Base-by-base conservation (phyloP, 768 basidiomycete genomes). In the Saitozyma sp. region DNA sequence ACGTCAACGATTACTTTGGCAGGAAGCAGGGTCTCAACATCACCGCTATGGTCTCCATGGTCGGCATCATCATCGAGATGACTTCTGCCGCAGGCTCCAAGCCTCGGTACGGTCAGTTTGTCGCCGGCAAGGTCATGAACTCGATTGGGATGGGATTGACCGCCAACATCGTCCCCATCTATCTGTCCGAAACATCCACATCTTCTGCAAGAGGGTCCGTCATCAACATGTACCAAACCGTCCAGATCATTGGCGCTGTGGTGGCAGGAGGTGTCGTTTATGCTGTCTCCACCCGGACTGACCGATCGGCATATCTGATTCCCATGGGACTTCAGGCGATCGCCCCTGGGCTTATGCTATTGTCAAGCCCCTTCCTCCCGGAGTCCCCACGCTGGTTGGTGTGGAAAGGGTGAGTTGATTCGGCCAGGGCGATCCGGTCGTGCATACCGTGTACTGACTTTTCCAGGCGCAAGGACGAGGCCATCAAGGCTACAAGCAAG, bases 181-280 rank as follows among this genome's bases (percentile, higher is more conserved):
- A 69, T 42, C 60, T 62, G 5, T 62, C 69, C 0, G 66, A 70
- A 37, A 61, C 54, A 6, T 53, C 66, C 1, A 48, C 53, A 7
- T 39, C 66, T 6, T 53, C 59, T 0, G 54, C 53, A 17, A 55
- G 71, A 54, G 71, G 68, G 5, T 54, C 59, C 41, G 59, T 60
- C 19, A 67, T 72, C 58, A 65, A 57, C 59, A 41, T 67, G 46
- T 72, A 72, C 59, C 63, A 70, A 50, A 63, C 57, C 29, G 53
- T 72, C 39, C 70, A 71, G 57, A 68, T 69, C 54, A 50, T 68
- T 54, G 73, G 73, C 58, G 63, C 66, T 20, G 63, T 74, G 29
- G n/a, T 68, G n/a, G 64, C 68, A 1, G 59, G 68, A 13, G 68
- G 66, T 2, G 39, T 37, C 29, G 70, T 74, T 29, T 71, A 66